Evolutionary conservation across 2,329 filamentous ascomycete species (phyloP), one percentile per base, ranked within the genome.

Genomic region (Stachybotrys chlorohalonatus): DNA sequence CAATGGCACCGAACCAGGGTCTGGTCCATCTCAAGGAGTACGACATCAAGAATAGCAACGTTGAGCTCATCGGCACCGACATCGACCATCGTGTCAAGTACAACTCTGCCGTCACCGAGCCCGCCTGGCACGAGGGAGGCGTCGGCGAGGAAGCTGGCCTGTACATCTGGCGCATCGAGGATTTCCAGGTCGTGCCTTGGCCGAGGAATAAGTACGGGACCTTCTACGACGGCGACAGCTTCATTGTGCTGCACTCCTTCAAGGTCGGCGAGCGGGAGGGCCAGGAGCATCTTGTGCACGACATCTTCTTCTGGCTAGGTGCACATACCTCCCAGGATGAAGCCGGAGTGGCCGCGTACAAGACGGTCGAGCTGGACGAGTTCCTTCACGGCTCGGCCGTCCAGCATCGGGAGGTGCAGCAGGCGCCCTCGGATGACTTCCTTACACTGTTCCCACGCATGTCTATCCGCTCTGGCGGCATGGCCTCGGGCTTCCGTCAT

Each of bases 231-330:
- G 84, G 84, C 32, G 85, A 87, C 65, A 86, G 83, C 68, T 88
- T 84, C 64, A 84, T 87, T 55, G 70, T 87, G 5, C 73, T 88
- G 50, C 73, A 83, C 64, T 82, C 83, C 5, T 80, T 79, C 66
- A 77, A 79, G 60, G 64, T 82, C 36, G 75, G 75, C 47, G 69
- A 72, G 47, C 69, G 72, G 42, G 67, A 72, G n/a, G 69, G 67
- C 5, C 57, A 61, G 36, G 65, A 77, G 56, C 75, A 73, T 60
- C 70, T 86, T 5, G 72, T 70, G 47, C 84, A 87, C 61, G 83
- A 87, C 52, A 78, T 87, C 62, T 87, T 84, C 74, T 87, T 87
- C 71, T 88, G 84, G 84, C 75, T 87, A 1, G 85, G 85, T 5
- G 73, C 68, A 52, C 79, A 85, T 63, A 87, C 84, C 0, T 78